Base-by-base conservation (phyloP, 169 alveolate species). In the Cryptosporidium felis region DNA sequence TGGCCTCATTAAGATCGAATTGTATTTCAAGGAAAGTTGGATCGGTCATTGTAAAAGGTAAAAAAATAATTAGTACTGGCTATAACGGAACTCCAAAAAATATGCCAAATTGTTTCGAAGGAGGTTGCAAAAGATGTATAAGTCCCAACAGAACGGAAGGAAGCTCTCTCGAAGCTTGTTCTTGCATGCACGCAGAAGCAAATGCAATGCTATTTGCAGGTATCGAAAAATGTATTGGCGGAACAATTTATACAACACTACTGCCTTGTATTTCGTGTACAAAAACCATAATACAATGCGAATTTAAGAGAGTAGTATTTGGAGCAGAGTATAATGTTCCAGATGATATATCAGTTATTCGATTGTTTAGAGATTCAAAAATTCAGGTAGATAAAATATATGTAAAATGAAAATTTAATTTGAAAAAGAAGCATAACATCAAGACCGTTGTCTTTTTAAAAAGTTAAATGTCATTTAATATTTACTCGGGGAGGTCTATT, bases 151-250 rank as follows among this genome's bases (percentile, higher is more conserved):
- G 82, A n/a, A 80, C 42, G n/a, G 80, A 89, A 51, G 96, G 96
- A 5, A 80, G 65, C 12, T 89, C 80, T n/a, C 79, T 94, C n/a
- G 97, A 94, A 44, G 82, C 91, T 45, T 94, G 97, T 56, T 47
- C 88, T 41, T 94, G 97, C 61, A 91, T 94, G 44, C 97, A 95
- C 79, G 96, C 96, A 18, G 97, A 95, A 63, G 92, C 92, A 32
- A 90, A 90, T 53, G 96, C 96, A n/a, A 80, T 93, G 23, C 45
- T 94, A 8, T 93, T 89, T 60, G 96, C 96, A 2, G 96, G 96
- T 1, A 74, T 82, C 12, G 91, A 74, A 12, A 74, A 82, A 16
- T 80, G 80, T 41, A 53, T 34, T 8, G 94, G 92, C 28, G 63
- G 91, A 47, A 67, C 92, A 21, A 49, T 93, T 34, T 94, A 93